Base-by-base conservation (phyloP, 805 yeast species). In the Metschnikowia continentalis region DNA sequence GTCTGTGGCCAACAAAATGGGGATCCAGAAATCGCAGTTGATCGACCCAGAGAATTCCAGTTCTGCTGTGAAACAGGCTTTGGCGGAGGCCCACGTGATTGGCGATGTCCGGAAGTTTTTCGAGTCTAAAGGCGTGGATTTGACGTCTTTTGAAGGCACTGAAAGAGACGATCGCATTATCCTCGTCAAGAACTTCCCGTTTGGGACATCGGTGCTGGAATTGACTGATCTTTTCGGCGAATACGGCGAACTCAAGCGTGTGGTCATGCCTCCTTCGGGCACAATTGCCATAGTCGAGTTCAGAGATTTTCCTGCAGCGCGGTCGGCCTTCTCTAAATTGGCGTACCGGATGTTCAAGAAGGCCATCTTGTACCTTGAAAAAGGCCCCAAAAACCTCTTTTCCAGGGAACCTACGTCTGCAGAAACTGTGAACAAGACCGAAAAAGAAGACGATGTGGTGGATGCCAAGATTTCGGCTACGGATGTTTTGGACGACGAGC, bases 1-100 rank as follows among this genome's bases (percentile, higher is more conserved):
- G 45, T 85, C 94, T 48, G 94, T 90, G 40, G 97, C 98, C 1
- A 66, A 80, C 6, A 86, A 86, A 60, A 69, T 94, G 69, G 98
- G 98, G 6, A 75, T 94, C 46, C 66, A 83, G 26, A 94, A 92
- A 67, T 77, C 94, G 6, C 89, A 90, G 51, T 77, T 94, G 62
- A 80, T 94, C 54, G 95, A 94, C 66, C 92, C 97, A 1, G 87
- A 89, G 59, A 88, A 84, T 56, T 79, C 96, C 6, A 83, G 78
- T 53, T 86, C 96, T 47, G 97, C 96, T 1, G 98, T 94, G 13
- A 89, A 91, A 65, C 98, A 91, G 69, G 98, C 99, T 0, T 78
- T 94, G 55, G 98, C 99, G 0, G 99, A 94, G 71, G 95, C 97
- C 2, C 94, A 90, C 63, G 96, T 91, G 15, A 84, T 94, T 61